phyloP scores from a whole-genome alignment of 352 stramenopile species.

The Phytophthora boehmeriae region DNA sequence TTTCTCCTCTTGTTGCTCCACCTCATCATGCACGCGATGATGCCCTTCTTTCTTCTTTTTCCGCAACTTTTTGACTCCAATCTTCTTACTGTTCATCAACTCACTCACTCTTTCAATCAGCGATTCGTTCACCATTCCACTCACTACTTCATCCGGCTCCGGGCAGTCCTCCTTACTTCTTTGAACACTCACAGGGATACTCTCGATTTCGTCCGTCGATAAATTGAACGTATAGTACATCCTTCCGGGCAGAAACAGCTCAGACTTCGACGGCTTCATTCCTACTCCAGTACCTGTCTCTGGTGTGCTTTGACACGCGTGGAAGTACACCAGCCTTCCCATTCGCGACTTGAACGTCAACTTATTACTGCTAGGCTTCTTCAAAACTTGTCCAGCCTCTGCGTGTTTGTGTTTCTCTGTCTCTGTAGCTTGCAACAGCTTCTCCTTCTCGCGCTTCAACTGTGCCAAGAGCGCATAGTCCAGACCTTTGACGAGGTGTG shows the following conservation, averaged over 20 bases:
- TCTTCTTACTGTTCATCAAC: constrained; percentile 29
- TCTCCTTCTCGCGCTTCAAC: constrained; percentile 80
- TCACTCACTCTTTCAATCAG: constrained; percentile 52
- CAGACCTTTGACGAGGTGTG: constrained; percentile 89
- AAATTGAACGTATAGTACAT: constrained; percentile 84
- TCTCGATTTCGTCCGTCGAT: constrained; percentile 42
- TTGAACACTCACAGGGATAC: constrained; percentile 66
- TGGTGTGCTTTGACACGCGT: constrained; percentile 54
- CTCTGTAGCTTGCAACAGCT: constrained; percentile 41
- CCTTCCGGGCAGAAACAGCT: constrained; percentile 71
- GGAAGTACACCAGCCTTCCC: constrained; percentile 68
- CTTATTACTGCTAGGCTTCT: constrained; percentile 23
- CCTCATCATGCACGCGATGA: not conserved
- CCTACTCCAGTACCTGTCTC: not conserved
- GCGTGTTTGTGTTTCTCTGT: constrained; percentile 37
- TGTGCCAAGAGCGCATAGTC: constrained; percentile 89
- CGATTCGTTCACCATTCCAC: constrained; percentile 53
- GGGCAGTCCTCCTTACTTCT: constrained; percentile 78
- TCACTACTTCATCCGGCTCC: constrained; percentile 59
- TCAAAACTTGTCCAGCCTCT: not conserved
- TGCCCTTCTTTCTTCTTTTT: constrained; percentile 44
- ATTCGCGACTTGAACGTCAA: constrained; percentile 67
- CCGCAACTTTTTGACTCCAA: constrained; percentile 47
- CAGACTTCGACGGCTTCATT: constrained; percentile 41
- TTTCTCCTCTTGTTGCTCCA: constrained; percentile 1